Evolutionary conservation across 2,329 filamentous ascomycete species (phyloP).

Genomic region (Cadophora luteo-olivacea): DNA sequence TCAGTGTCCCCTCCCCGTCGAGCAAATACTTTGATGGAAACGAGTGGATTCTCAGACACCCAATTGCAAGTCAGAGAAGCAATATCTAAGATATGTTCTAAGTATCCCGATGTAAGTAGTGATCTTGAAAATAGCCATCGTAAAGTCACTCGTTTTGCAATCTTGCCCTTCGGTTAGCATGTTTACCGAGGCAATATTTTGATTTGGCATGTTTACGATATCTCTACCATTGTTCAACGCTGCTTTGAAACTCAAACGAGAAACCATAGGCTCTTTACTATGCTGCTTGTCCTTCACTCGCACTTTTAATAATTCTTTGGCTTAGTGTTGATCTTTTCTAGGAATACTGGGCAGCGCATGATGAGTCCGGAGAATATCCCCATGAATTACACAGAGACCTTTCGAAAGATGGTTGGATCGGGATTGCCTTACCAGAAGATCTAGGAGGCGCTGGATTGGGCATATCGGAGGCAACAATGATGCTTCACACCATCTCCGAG

Average conservation of each 20-base stretch:
- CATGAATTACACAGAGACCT: constrained; percentile 78
- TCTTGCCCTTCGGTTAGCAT: background rate
- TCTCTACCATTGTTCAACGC: background rate
- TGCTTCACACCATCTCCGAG: constrained; percentile 84
- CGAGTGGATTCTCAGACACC: constrained; percentile 73
- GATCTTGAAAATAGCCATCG: background rate
- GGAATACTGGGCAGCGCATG: constrained; percentile 78
- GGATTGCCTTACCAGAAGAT: constrained; percentile 77
- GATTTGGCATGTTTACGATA: background rate
- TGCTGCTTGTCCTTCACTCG: background rate
- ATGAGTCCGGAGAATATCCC: constrained; percentile 74
- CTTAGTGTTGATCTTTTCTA: constrained; percentile 23
- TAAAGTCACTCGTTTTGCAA: background rate
- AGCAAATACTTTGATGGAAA: constrained; percentile 67
- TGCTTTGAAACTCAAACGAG: background rate
- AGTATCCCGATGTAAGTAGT: constrained; percentile 64
- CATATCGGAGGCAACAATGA: constrained; percentile 84
- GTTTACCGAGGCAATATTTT: constrained; percentile 18
- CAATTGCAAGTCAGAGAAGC: constrained; percentile 77
- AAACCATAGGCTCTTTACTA: background rate
- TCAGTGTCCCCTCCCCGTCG: constrained; percentile 30
- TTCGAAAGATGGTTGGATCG: constrained; percentile 79
- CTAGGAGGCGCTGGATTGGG: constrained; percentile 78
- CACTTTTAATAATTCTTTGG: background rate
- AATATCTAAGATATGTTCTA: constrained; percentile 69